Conservation (phyloP, 495 filamentous ascomycete genomes). For the Podospora sp. region DNA sequence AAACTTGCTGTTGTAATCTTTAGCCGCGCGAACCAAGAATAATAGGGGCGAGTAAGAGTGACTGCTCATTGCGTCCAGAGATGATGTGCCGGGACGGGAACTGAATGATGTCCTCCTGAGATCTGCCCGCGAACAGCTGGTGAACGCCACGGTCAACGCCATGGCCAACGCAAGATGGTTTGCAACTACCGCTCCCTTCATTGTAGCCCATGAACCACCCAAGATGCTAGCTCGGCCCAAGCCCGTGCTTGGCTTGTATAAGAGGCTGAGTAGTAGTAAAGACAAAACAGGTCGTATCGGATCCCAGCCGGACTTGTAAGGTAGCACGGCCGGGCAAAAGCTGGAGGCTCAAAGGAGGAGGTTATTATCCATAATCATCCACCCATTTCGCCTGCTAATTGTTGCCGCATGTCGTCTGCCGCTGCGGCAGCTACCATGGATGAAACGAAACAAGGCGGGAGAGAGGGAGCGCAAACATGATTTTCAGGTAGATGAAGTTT, state of each 20-base stretch:
- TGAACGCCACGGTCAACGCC: too few species aligned
- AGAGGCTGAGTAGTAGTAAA: not conserved
- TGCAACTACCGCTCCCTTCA: not conserved
- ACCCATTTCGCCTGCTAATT: not conserved
- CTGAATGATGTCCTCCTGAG: too few species aligned
- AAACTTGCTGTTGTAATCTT: not conserved
- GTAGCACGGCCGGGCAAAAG: not conserved
- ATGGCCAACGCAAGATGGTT: too few species aligned
- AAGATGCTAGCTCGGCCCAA: not conserved
- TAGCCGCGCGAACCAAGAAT: conserved; percentile 3
- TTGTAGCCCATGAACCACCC: not conserved
- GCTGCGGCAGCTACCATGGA: conserved; percentile 6
- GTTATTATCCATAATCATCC: conserved; percentile 8
- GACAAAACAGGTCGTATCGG: not conserved
- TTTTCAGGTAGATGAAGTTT: conserved; percentile 10
- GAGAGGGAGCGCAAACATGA: conserved; percentile 10
- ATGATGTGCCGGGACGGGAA: too few species aligned
- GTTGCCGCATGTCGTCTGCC: not conserved
- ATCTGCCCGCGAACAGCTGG: too few species aligned
- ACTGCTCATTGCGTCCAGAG: not conserved
- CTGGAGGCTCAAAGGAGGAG: conserved; percentile 5
- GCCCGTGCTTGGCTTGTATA: not conserved
- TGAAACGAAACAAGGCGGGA: conserved; percentile 17
- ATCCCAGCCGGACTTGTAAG: not conserved
- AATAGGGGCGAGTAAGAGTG: not conserved